Evolutionary conservation across 208 protist genomes (phyloP), one percentile per base, ranked within the genome.

Genomic region (Trypanosomatidae sp.): DNA sequence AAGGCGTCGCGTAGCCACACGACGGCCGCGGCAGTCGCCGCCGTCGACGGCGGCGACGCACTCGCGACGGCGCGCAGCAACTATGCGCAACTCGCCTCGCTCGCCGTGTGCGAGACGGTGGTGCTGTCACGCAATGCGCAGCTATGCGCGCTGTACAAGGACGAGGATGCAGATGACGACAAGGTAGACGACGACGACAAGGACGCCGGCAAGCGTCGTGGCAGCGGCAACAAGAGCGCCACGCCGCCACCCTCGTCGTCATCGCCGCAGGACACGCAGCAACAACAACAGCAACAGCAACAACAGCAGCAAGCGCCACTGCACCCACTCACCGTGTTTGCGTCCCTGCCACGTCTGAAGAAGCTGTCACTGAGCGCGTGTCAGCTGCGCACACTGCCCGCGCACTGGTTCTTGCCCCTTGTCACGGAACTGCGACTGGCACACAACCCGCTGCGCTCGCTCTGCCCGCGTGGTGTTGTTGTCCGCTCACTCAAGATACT

Each of bases 311-410:
- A 20, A 19, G 42, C 27, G 6, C 15, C n/a, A 46, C 45, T 52
- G 6, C 84, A 92, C 52, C 84, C 84, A 1, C 74, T 92, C 35
- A 78, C 75, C 26, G 71, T 76, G 8, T 70, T 92, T 27, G 76
- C 66, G 47, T 57, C 59, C n/a, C 62, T 92, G 25, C 23, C 60
- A 11, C 51, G 47, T 1, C 58, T 92, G 18, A 69, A 56, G 50
- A 92, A 92, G 56, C 45, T 92, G 43, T 92, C 84, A 6, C 53
- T 92, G 13, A 88, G 73, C 40, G 71, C 59, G 18, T 92, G 84
- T 47, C 60, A 55, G 20, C 48, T 92, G 25, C 49, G 39, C 13
- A 72, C 58, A 2, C 33, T 92, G 35, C 84, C 84, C 0, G 49
- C 51, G 33, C 75, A 71, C 2, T 88, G 71, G 73, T 92, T 89